phyloP scores from a whole-genome alignment of 2,329 filamentous ascomycete genomes.

The Colletotrichum sp. region DNA sequence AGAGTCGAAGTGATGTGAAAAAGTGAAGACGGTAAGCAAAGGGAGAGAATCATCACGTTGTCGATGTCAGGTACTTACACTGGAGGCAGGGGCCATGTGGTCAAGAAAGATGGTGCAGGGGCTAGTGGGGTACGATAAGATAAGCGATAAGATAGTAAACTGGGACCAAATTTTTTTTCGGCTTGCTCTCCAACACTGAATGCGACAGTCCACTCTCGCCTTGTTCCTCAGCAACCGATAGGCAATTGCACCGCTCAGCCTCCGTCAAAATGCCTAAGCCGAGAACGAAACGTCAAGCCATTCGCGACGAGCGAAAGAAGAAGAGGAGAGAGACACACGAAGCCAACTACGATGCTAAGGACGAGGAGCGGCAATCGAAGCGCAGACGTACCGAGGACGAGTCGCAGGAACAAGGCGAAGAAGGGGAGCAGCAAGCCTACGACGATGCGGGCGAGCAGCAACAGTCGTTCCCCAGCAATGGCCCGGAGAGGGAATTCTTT shows the following conservation, averaged over 20 bases:
- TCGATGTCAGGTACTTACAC: background rate
- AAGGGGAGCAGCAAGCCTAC: constrained; percentile 21
- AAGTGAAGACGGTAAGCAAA: background rate
- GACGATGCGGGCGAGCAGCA: constrained; percentile 28
- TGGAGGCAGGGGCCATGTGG: background rate
- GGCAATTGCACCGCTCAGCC: background rate
- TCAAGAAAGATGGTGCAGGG: background rate
- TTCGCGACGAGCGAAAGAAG: constrained; percentile 46
- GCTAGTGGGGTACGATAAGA: constrained; percentile 17
- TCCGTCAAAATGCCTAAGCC: constrained; percentile 45
- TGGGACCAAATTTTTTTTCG: constrained; percentile 3
- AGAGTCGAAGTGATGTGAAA: background rate
- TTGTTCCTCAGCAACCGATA: background rate
- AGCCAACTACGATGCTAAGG: constrained; percentile 16
- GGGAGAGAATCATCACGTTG: background rate
- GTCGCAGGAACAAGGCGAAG: constrained; percentile 23
- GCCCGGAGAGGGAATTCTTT: constrained; percentile 77
- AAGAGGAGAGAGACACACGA: constrained; percentile 35
- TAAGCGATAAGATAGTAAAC: constrained; percentile 24
- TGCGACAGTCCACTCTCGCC: background rate
- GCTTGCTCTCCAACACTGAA: background rate
- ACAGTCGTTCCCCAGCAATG: constrained; percentile 27
- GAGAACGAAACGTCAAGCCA: constrained; percentile 43
- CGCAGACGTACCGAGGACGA: constrained; percentile 27
- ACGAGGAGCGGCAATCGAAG: constrained; percentile 19